Conservation (phyloP, 495 filamentous ascomycete species). For the Penicillium daleae region DNA sequence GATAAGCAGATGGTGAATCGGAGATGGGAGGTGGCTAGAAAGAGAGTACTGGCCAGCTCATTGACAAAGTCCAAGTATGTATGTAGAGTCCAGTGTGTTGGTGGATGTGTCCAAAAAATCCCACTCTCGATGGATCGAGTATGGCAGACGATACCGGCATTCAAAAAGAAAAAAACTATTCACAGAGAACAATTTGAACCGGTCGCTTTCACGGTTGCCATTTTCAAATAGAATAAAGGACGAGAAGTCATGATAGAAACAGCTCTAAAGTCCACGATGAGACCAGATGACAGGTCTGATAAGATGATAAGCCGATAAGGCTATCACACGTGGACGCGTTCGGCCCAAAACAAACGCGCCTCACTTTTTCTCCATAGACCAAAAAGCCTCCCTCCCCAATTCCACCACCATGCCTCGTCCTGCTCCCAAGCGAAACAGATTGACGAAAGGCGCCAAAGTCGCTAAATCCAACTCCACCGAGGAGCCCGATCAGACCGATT, state of each 20-base stretch:
- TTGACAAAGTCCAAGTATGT: background rate
- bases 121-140: no score
- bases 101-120: no score
- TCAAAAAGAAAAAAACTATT: no score
- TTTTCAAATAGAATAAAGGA: no score
- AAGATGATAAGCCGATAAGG: conserved; percentile 2
- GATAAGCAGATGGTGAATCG: background rate
- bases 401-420: conserved; percentile 46
- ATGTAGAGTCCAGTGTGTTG: no score
- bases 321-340: conserved; percentile 29
- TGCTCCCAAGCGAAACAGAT: conserved; percentile 44
- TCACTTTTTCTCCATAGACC: background rate
- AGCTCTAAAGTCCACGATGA: background rate
- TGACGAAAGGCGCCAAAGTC: conserved; percentile 24
- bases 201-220: no score
- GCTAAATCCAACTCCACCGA: conserved; percentile 10
- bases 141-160: no score
- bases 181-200: no score
- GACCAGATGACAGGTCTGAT: background rate
- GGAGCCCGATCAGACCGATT: conserved; percentile 13
- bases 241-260: no score
- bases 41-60: no score
- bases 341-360: conserved; percentile 26
- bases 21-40: no score
- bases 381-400: background rate